Base-by-base conservation (phyloP, 2,329 filamentous ascomycete species). In the Cladophialophora immunda region DNA sequence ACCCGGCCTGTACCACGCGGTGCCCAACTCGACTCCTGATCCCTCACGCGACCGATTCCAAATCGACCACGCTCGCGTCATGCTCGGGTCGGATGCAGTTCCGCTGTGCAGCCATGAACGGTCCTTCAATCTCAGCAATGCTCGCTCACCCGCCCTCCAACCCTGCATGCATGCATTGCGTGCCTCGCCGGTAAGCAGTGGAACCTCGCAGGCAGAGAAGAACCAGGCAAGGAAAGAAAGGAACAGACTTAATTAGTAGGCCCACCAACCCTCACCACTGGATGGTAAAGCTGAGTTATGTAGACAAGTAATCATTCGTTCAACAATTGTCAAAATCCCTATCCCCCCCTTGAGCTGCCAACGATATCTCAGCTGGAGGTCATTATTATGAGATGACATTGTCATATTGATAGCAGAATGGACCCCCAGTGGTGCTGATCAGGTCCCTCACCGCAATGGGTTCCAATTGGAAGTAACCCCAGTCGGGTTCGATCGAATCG, bases 401-500 rank as follows among this genome's bases (percentile, higher is more conserved):
- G 27, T 74, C 72, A 45, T 74, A 74, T 30, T 67, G 65, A 32
- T 74, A 74, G 58, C 72, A 74, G 59, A 73, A 74, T 25, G 72
- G 72, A 11, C 72, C 72, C 6, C 50, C 68, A 5, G 71, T 74
- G 17, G 69, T 74, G 58, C 57, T 70, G 29, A 74, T 62, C 60
- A 74, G 30, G n/a, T 73, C 68, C 29, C 54, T 57, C n/a, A 74
- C 69, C 30, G 62, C 50, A 55, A 71, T 70, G 11, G 62, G 57
- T 13, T 30, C 56, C 30, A 61, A 30, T 34, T 70, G 65, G 57
- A 73, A 69, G 59, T 72, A 70, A 15, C 71, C 71, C 72, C 70
- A 71, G 45, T 72, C 71, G 0, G 71, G 71, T 34, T 68, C 59
- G 17, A 69, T 53, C 5, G 60, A 60, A 50, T 72, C 69, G 8